Conservation (phyloP, 2,329 filamentous ascomycete species). For the Pseudocercospora eumusae region DNA sequence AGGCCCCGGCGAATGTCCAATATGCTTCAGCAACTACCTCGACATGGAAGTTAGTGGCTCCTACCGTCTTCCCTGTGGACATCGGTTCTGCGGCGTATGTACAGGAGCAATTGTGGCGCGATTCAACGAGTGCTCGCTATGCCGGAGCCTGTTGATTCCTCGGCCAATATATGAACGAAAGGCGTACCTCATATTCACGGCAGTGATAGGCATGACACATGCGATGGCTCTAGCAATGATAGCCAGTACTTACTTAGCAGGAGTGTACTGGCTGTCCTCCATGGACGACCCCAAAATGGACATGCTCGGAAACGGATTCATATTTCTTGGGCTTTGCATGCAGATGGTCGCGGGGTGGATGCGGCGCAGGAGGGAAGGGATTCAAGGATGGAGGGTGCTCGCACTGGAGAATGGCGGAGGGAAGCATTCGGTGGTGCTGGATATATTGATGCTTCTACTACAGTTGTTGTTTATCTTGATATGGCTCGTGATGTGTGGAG, state of each 20-base stretch:
- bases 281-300: not conserved
- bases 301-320: not conserved
- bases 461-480: not conserved
- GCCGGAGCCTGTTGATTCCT: not conserved
- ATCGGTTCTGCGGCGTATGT: not conserved
- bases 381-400: not conserved
- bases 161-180: not conserved
- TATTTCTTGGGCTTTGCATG: not conserved
- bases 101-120: not conserved
- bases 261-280: not conserved
- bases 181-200: not conserved
- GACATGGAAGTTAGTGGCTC: not conserved
- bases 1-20: not conserved
- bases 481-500: not conserved
- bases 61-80: not conserved
- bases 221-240: not conserved
- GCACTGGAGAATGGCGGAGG: not conserved
- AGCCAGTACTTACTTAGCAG: not conserved
- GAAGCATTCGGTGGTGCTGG: not conserved
- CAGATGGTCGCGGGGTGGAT: not conserved
- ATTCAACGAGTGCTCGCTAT: not conserved
- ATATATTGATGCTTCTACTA: not conserved
- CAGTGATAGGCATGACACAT: not conserved
- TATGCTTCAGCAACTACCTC: not conserved
- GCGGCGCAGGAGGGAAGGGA: not conserved